Percentiles rank a stretch among this genome's conserved stretches.
phyloP scores from a whole-genome alignment of 2,329 filamentous ascomycete genomes.

The Allantophomopsis cytisporea region DNA sequence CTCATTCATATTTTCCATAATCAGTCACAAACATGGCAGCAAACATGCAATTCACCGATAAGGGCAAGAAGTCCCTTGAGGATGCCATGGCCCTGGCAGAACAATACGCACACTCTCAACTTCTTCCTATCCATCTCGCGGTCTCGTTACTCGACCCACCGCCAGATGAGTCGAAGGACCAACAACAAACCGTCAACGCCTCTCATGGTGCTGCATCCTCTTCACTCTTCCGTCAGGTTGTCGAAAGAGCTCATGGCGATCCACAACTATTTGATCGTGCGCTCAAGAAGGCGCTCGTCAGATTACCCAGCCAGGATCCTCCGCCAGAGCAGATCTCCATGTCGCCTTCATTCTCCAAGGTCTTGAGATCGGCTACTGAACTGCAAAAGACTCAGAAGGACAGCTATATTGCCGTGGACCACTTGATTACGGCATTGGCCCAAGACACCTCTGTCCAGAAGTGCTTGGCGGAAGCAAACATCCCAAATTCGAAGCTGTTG shows the following conservation, averaged over 20 bases:
- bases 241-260: constrained; percentile 89
- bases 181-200: constrained; percentile 52
- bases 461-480: constrained; percentile 71
- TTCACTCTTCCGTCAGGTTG: constrained; percentile 87
- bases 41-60: constrained; percentile 85
- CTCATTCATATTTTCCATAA: constrained; percentile 2
- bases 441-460: constrained; percentile 66
- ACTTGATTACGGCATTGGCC: constrained; percentile 73
- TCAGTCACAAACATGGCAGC: constrained; percentile 39
- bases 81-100: constrained; percentile 81
- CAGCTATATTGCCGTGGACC: constrained; percentile 85
- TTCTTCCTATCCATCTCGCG: constrained; percentile 81
- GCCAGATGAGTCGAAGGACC: constrained; percentile 66
- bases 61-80: constrained; percentile 77
- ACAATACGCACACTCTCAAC: constrained; percentile 83
- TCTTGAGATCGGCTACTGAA: constrained; percentile 75
- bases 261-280: constrained; percentile 76
- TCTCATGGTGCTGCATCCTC: constrained; percentile 44
- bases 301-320: constrained; percentile 86
- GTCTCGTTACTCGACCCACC: constrained; percentile 68
- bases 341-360: constrained; percentile 67
- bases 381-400: constrained; percentile 97
- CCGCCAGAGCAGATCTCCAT: constrained; percentile 81
- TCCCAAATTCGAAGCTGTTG: constrained; percentile 82
- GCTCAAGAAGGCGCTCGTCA: constrained; percentile 83